Evolutionary conservation across 2,329 filamentous ascomycete genomes (phyloP).

Genomic region (Passalora sequoiae): DNA sequence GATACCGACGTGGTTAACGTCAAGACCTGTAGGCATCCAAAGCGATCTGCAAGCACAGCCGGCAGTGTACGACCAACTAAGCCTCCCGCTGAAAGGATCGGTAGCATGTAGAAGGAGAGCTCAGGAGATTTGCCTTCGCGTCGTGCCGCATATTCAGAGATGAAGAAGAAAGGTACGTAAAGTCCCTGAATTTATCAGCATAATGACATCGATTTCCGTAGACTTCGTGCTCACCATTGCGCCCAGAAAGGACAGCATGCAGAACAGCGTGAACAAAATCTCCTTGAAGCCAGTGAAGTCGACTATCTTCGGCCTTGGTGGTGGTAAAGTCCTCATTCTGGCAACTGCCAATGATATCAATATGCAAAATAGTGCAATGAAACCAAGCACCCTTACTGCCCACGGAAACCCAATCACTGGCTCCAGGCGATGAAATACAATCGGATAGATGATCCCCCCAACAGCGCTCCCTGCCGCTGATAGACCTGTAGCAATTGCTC

Average conservation of each 20-base stretch:
- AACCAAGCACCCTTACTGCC: constrained; percentile 48
- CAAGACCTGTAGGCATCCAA: constrained; percentile 44
- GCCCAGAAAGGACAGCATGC: too few species aligned
- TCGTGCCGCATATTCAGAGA: constrained; percentile 50
- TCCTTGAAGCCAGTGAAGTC: constrained; percentile 38
- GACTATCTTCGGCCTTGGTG: constrained; percentile 32
- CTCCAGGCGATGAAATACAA: constrained; percentile 50
- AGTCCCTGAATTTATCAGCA: constrained; percentile 21
- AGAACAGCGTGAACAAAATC: constrained; percentile 25
- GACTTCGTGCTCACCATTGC: too few species aligned
- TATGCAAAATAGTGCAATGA: constrained; percentile 33
- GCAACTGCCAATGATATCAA: constrained; percentile 28
- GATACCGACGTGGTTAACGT: constrained; percentile 30
- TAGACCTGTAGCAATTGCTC: constrained; percentile 54
- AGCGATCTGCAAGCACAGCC: constrained; percentile 40
- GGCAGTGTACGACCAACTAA: constrained; percentile 44
- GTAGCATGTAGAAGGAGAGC: constrained; percentile 60
- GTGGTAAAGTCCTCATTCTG: constrained; percentile 42
- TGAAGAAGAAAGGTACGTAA: constrained; percentile 51
- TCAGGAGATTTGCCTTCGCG: constrained; percentile 20
- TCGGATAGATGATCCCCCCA: constrained; percentile 43
- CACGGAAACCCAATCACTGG: constrained; percentile 51
- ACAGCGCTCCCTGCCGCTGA: constrained; percentile 53
- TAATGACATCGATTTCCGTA: constrained; percentile 30
- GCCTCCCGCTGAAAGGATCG: constrained; percentile 59